phyloP scores from a whole-genome alignment of 202 grass and related monocot species.

The Zoysia matrella region DNA sequence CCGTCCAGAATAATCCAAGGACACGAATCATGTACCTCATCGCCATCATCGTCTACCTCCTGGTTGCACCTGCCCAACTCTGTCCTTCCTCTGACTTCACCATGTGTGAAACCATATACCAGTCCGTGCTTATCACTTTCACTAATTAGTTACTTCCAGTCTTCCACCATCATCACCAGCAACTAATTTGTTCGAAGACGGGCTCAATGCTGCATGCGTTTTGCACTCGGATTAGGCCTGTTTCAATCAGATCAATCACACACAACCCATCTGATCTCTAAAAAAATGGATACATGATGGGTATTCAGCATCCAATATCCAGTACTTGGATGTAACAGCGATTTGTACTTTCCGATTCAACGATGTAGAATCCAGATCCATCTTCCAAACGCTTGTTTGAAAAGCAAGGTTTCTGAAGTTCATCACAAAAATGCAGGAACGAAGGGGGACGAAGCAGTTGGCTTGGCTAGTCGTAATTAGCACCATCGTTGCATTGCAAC shows the following conservation, averaged over 20 bases:
- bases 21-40: neutral
- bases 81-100: neutral
- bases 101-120: neutral
- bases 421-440: neutral
- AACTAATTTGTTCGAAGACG: no score
- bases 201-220: no score
- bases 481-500: neutral
- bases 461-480: neutral
- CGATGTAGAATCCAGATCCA: neutral
- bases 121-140: neutral
- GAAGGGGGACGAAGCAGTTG: neutral
- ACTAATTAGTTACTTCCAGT: neutral
- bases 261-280: neutral
- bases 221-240: no score
- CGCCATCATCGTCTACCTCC: neutral
- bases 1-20: neutral
- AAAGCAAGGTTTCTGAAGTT: neutral
- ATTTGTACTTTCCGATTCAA: neutral
- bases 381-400: neutral
- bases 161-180: no score
- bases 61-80: neutral
- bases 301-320: neutral
- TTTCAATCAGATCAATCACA: neutral
- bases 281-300: neutral
- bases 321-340: neutral